Conservation (phyloP, 257 asterid species). For the Penstemon barbatus region DNA sequence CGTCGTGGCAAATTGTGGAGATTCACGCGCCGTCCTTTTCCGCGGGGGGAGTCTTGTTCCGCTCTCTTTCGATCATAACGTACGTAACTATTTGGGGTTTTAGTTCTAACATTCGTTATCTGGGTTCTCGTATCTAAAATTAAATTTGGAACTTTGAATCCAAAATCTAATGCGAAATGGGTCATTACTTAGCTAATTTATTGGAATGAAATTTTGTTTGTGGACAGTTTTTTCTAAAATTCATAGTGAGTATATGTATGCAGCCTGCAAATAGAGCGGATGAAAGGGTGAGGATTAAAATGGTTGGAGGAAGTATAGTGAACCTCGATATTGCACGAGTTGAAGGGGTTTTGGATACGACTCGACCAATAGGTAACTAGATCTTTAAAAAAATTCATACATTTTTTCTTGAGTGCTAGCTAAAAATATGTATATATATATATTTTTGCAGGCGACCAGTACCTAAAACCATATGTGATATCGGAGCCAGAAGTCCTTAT, state of each 20-base stretch:
- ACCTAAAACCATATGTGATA: slow-evolving; percentile 47
- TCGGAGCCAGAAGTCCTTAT: slow-evolving; percentile 57
- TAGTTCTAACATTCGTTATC: no score
- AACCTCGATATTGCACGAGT: slow-evolving; percentile 47
- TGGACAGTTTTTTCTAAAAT: not conserved
- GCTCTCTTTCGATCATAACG: slow-evolving; percentile 58
- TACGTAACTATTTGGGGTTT: no score
- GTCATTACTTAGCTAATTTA: not conserved
- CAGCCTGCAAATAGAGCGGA: slow-evolving; percentile 53
- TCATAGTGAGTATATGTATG: not conserved
- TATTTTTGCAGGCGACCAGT: slow-evolving; percentile 36
- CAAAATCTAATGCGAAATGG: no score
- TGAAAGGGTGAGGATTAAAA: slow-evolving; percentile 46
- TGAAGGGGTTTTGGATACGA: slow-evolving; percentile 62
- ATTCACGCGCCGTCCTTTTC: slow-evolving; percentile 76
- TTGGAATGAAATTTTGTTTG: not conserved
- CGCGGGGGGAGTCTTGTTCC: slow-evolving; percentile 55
- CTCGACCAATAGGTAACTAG: slow-evolving; percentile 57
- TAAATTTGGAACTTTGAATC: no score
- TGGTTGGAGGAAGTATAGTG: slow-evolving; percentile 49
- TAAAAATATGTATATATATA: no score
- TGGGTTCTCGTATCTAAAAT: no score
- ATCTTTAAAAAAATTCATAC: no score
- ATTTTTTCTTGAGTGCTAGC: not conserved
- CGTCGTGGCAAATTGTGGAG: slow-evolving; percentile 67